A percentile compares a stretch with the other conserved stretches of the same genome.
Evolutionary conservation across 2,329 filamentous ascomycete species (phyloP).

Genomic region (Aureobasidium lini): DNA sequence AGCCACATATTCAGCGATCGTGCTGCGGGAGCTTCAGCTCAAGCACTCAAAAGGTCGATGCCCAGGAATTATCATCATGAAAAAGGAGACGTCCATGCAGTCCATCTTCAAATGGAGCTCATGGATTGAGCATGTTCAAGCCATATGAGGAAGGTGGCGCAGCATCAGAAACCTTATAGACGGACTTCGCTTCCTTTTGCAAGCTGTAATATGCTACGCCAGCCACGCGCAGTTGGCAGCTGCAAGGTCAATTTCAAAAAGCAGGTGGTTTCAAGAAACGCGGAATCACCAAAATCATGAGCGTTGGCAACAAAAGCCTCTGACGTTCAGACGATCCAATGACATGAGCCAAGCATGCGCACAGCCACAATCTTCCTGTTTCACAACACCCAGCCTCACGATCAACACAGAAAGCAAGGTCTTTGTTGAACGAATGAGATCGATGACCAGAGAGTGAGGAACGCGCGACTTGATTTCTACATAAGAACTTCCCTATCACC

Average conservation of each 20-base stretch:
- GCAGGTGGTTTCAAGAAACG: background rate
- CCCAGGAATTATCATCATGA: background rate
- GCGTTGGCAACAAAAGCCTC: constrained; percentile 1
- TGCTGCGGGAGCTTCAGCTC: background rate
- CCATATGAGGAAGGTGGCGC: background rate
- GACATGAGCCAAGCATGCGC: background rate
- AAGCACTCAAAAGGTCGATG: background rate
- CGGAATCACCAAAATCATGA: background rate
- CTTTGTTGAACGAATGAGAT: background rate
- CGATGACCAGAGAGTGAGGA: background rate
- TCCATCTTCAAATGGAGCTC: background rate
- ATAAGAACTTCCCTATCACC: background rate
- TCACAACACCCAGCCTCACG: background rate
- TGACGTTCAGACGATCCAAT: constrained; percentile 1
- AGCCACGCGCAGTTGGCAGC: background rate
- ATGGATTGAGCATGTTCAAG: background rate
- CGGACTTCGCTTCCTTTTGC: background rate
- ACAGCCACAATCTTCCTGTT: background rate
- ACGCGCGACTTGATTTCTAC: background rate
- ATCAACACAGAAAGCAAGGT: constrained; percentile 3
- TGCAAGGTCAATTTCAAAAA: background rate
- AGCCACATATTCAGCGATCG: too few species aligned
- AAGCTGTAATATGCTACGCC: background rate
- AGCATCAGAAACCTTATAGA: background rate
- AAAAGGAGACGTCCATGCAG: background rate